Evolutionary conservation across 2,329 filamentous ascomycete genomes (phyloP), one percentile per base, ranked within the genome.

Genomic region (Daldinia sp.): DNA sequence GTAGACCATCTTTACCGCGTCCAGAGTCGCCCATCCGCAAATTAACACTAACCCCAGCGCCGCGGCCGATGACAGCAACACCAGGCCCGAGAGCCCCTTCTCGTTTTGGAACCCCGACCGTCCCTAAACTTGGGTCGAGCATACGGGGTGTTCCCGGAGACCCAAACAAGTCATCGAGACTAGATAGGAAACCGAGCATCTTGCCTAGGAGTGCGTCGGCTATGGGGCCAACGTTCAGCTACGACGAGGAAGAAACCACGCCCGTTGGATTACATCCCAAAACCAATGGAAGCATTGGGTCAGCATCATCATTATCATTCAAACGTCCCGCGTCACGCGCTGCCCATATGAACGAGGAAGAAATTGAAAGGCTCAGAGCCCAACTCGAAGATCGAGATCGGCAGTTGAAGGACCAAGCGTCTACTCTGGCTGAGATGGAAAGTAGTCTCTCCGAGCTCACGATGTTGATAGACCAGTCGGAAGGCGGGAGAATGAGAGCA

Each of bases 341-440:
- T n/a, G 70, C 71, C 35, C 75, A 78, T 35, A 74, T 72, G 30
- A 81, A 89, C 62, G 90, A 90, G 29, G 89, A 90, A 41, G 92
- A 97, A 74, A 77, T 96, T 6, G 88, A 90, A 70, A 84, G 87
- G 29, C 81, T 99, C 25, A 88, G 87, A 63, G 80, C 83, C 35
- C 87, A 94, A 75, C 83, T 98, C 17, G 88, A 93, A 67, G 93
- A 97, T 64, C 89, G 93, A 27, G 93, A 98, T 70, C 87, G 84
- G 68, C 92, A 97, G 75, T 80, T 99, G n/a, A 90, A 89, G 70
- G 95, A 97, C 41, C 95, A 99, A 76, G 89, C 92, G 1, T 81
- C 87, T 3, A 92, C 90, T 15, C 79, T 99, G 53, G 84, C 88
- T 11, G 95, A 99, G 70, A 97, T 99, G 90, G 94, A 99, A 62